Evolutionary conservation across 345 rosid species (phyloP), one percentile per base, ranked within the genome.

Genomic region (Eucalyptus pauciflora): DNA sequence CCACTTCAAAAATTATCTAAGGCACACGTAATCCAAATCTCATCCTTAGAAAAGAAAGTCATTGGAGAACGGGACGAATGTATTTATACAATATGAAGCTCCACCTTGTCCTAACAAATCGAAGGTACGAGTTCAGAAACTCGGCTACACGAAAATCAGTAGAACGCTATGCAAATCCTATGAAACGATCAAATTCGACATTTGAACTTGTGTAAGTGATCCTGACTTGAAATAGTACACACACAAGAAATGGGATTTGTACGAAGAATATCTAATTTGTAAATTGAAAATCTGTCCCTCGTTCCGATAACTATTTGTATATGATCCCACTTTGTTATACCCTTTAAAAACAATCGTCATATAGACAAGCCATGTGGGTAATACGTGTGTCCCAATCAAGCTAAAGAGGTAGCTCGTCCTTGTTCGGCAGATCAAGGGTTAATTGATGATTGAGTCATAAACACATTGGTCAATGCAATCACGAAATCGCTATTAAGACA

Each of bases 11-110:
- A 64, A 64, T 14, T 64, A n/a, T 64, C 41, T 14, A 64, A n/a
- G 0, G 37, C 37, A n/a, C 37, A 2, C 10, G 1, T 15, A 64
- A 64, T 64, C 10, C 20, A 14, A 0, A 64, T 14, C 76, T 64
- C 10, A 1, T 14, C 7, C 41, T 64, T 64, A n/a, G 10, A n/a
- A 64, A 14, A 64, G 0, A 64, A 29, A 91, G 27, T 33, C 1
- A 18, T 9, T 17, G 3, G 6, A 9, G 2, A 10, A 33, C 1
- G 0, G 7, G 41, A 6, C 0, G 0, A 9, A 46, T 3, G 81
- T 33, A 33, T 0, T 33, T 33, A 33, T 18, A 71, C 18, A 13
- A 64, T 17, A 18, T 17, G 14, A 71, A 37, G 25, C 81, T 71
- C 2, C 13, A 71, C 13, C 1, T 10, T 37, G 7, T 33, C 20